Base-by-base conservation (phyloP, 192 early-diverging fungal genomes). In the Fimicolochytrium jonesii region DNA sequence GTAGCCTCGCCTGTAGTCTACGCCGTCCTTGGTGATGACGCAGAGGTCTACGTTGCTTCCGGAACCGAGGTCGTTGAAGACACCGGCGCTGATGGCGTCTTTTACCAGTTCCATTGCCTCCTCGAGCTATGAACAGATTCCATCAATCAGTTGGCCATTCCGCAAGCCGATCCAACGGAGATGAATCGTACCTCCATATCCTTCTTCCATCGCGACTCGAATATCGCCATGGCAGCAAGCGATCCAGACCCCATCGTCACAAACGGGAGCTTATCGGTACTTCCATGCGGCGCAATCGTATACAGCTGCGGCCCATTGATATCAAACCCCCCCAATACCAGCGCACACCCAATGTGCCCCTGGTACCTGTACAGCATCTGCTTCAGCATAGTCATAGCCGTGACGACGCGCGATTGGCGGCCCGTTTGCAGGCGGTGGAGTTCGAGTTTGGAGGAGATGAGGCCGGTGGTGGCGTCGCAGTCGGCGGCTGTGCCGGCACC, bases 401-500 rank as follows among this genome's bases (percentile, higher is more conserved):
- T 95, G 30, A 83, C 86, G 32, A 97, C 90, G 28, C 96, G 82
- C 26, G 91, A 73, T 65, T 92, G 70, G 51, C 96, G 81, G 33
- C 92, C 93, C 11, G 96, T 99, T 28, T 80, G 77, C 42, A 99
- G 80, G 42, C 89, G 72, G 71, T 99, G 96, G 57, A 99, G 80
- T 68, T 94, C 96, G 51, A 99, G 80, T 71, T 96, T 90, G 68
- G 91, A 93, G 58, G 88, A 86, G 66, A 97, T 92, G 71, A 97
- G 79, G 55, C 79, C 83, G 31, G 93, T 99, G 4, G 94, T 93
- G 69, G 90, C 92, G 71, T 95, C 92, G 26, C 94, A 96, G 80
- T 99, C 96, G 23, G 96, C 96, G n/a, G 96, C 96, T 15, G 96
- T 99, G 64, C 96, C 94, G 25, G 94, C 96, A 56, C 96, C 94